Percentiles rank a stretch among this genome's conserved stretches.
phyloP scores from a whole-genome alignment of 352 stramenopile genomes.

The Phytophthora macrochlamydospora region DNA sequence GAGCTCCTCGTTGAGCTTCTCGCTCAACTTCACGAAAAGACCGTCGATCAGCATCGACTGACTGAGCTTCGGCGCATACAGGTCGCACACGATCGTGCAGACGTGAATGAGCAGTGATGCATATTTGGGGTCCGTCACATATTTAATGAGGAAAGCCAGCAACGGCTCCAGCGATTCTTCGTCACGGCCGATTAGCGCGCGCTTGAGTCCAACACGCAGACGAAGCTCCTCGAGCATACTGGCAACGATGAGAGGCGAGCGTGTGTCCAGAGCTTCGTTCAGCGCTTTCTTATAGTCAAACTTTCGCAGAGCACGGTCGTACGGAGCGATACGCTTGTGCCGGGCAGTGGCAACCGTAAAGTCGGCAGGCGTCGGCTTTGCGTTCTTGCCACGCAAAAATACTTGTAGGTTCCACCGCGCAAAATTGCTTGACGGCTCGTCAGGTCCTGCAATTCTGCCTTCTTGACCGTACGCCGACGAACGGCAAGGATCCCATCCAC shows the following conservation, averaged over 20 bases:
- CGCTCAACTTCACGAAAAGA: constrained; percentile 93
- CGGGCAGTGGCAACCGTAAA: constrained; percentile 82
- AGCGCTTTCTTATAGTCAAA: constrained; percentile 97
- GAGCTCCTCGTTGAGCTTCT: constrained; percentile 88
- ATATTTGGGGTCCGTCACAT: constrained; percentile 95
- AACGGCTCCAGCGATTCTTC: constrained; percentile 95
- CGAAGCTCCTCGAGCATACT: constrained; percentile 96
- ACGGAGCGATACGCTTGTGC: constrained; percentile 91
- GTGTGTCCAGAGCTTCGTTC: constrained; percentile 93
- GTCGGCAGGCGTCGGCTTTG: constrained; percentile 72
- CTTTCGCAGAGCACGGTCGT: constrained; percentile 93
- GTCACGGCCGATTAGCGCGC: constrained; percentile 91
- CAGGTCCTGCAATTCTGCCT: constrained; percentile 68
- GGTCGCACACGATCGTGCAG: constrained; percentile 92
- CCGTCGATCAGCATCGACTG: constrained; percentile 93
- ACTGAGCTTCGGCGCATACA: constrained; percentile 93
- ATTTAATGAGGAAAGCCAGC: constrained; percentile 95
- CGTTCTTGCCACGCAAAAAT: constrained; percentile 90
- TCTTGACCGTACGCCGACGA: constrained; percentile 75
- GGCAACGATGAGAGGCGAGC: constrained; percentile 91
- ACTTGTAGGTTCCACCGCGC: constrained; percentile 88
- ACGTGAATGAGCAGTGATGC: constrained; percentile 91
- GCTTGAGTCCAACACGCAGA: constrained; percentile 89
- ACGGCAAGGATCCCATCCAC: constrained; percentile 86
- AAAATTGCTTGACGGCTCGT: constrained; percentile 75